Percentiles rank a stretch among this genome's conserved stretches.
Conservation (phyloP, 768 basidiomycete genomes). For the Glaciozyma martinii region DNA sequence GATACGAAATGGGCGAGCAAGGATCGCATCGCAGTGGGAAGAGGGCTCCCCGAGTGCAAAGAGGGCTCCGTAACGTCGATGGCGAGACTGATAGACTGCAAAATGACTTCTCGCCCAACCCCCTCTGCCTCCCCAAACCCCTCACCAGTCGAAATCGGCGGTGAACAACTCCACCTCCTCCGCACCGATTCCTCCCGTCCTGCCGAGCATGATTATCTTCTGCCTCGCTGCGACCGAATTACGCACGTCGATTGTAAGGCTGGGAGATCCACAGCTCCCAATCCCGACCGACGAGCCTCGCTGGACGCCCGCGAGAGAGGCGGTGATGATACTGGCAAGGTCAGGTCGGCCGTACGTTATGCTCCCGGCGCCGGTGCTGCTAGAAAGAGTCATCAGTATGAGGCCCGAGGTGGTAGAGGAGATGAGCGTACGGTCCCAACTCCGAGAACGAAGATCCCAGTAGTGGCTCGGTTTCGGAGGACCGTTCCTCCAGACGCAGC, state of each 20-base stretch:
- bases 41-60: too few relatives aligned
- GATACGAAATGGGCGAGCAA: too few relatives aligned
- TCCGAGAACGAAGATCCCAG: background rate
- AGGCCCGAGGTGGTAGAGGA: too few relatives aligned
- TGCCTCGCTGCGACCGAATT: slow-evolving; percentile 14
- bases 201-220: background rate
- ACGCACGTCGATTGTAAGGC: slow-evolving; percentile 15
- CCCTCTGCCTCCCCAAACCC: too few relatives aligned
- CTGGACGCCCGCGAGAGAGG: background rate
- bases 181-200: background rate
- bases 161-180: slow-evolving; percentile 22
- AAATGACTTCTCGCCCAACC: too few relatives aligned
- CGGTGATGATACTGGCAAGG: background rate
- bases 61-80: too few relatives aligned
- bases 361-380: background rate
- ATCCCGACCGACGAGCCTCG: slow-evolving; percentile 10
- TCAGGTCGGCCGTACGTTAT: background rate
- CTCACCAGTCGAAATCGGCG: slow-evolving; percentile 26
- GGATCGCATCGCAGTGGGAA: too few relatives aligned
- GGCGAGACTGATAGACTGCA: too few relatives aligned
- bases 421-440: background rate
- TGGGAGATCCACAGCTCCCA: slow-evolving; percentile 7
- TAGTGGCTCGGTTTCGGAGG: background rate
- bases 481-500: too few relatives aligned
- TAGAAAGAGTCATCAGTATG: background rate